A percentile compares a stretch with the other conserved stretches of the same genome.
Conservation (phyloP, 2,329 filamentous ascomycete species). For the Chalara sp. region DNA sequence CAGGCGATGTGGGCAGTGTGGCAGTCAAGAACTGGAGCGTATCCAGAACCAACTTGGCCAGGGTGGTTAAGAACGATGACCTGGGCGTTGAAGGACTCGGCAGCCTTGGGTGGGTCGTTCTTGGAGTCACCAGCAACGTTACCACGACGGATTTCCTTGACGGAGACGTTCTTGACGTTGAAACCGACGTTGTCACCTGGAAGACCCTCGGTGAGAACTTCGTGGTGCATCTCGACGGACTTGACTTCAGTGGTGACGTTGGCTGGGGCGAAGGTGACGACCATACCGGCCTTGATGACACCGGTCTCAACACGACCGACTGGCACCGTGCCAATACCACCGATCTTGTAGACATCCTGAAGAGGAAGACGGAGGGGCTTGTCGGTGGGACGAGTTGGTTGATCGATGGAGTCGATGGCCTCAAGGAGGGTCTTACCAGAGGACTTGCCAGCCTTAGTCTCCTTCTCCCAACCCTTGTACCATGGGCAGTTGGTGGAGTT, state of each 20-base stretch:
- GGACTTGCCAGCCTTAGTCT: constrained; percentile 81
- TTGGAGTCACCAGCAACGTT: constrained; percentile 99
- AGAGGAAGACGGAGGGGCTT: constrained; percentile 99
- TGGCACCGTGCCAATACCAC: constrained; percentile 98
- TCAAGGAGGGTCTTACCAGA: constrained; percentile 97
- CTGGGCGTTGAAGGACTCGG: constrained; percentile 97
- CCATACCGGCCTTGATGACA: constrained; percentile 58
- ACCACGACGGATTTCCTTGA: constrained; percentile 99
- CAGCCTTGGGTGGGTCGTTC: constrained; percentile 90
- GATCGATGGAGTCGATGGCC: constrained; percentile 95
- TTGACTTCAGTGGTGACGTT: constrained; percentile 99
- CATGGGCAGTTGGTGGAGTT: constrained; percentile 90
- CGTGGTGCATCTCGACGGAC: constrained; percentile 99
- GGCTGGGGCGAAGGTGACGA: constrained; percentile 97
- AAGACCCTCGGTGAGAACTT: constrained; percentile 90
- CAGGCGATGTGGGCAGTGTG: constrained; percentile 99
- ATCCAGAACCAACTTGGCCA: constrained; percentile 97
- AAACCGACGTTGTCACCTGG: constrained; percentile 99
- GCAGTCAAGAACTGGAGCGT: constrained; percentile 98
- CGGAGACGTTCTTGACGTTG: constrained; percentile 99
- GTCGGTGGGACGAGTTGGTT: constrained; percentile 87
- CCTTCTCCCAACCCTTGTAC: constrained; percentile 99
- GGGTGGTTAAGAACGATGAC: constrained; percentile 99
- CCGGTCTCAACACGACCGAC: constrained; percentile 99
- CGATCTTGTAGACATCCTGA: constrained; percentile 99